Conservation (phyloP, 192 early-diverging fungal genomes). For the Coemansia sp. region DNA sequence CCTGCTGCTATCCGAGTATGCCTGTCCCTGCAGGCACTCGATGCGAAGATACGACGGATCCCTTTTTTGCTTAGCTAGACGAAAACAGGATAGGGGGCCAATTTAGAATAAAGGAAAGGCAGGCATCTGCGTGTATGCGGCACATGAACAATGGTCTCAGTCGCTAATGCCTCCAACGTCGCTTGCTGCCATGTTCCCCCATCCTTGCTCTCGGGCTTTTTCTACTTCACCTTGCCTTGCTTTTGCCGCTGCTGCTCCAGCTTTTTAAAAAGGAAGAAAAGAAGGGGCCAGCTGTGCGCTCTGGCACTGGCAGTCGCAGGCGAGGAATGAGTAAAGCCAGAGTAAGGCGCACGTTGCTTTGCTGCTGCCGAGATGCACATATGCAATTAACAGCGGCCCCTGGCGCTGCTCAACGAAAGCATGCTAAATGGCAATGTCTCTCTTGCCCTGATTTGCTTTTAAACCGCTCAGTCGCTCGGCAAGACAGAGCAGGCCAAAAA, state of each 20-base stretch:
- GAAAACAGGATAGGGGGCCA: conserved; percentile 5
- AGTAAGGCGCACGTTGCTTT: background rate
- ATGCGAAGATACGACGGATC: background rate
- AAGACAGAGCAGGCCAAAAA: background rate
- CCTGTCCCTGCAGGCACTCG: too few relatives aligned
- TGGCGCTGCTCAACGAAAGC: background rate
- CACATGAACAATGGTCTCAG: conserved; percentile 14
- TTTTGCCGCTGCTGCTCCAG: background rate
- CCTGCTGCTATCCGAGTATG: too few relatives aligned
- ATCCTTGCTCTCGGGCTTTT: background rate
- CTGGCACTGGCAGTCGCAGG: background rate
- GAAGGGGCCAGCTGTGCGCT: background rate
- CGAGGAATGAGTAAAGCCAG: background rate
- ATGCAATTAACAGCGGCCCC: conserved; percentile 1
- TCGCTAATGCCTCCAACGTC: background rate
- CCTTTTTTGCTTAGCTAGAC: background rate
- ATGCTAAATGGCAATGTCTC: too few relatives aligned
- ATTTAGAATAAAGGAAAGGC: background rate
- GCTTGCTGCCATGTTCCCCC: too few relatives aligned
- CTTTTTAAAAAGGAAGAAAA: background rate
- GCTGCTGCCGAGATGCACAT: background rate
- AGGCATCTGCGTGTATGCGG: background rate
- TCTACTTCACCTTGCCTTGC: too few relatives aligned
- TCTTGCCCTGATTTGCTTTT: background rate
- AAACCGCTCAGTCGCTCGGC: background rate